Evolutionary conservation across 1,139 yeast genomes (phyloP).

Genomic region (Geotrichum australiense): DNA sequence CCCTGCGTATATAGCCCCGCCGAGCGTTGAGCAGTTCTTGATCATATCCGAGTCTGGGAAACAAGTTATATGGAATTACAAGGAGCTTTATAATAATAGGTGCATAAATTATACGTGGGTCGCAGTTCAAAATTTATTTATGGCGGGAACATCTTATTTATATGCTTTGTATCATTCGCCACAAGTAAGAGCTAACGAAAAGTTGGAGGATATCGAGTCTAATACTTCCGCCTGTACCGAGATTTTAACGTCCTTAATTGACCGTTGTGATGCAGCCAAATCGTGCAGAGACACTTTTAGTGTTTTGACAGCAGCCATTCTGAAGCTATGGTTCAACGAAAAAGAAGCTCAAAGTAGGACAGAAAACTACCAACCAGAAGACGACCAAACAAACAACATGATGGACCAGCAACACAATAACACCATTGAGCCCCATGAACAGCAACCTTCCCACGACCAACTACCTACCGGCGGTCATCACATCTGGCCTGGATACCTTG

Average conservation of each 20-base stretch:
- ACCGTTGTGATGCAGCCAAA: constrained; percentile 71
- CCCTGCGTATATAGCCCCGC: constrained; percentile 51
- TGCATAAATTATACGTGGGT: constrained; percentile 86
- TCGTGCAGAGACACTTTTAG: constrained; percentile 68
- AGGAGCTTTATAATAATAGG: constrained; percentile 47
- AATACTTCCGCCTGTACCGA: constrained; percentile 52
- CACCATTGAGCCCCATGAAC: background rate
- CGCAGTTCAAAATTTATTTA: constrained; percentile 78
- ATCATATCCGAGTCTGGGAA: constrained; percentile 57
- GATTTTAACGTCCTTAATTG: constrained; percentile 55
- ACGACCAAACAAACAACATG: constrained; percentile 2
- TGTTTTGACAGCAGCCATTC: constrained; percentile 62
- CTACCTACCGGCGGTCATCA: background rate
- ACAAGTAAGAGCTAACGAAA: constrained; percentile 43
- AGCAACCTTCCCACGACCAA: constrained; percentile 8
- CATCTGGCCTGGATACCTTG: constrained; percentile 21
- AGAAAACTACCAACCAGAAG: constrained; percentile 8
- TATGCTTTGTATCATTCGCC: constrained; percentile 67
- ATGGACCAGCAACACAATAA: background rate
- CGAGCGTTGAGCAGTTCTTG: constrained; percentile 47
- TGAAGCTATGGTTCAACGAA: constrained; percentile 49
- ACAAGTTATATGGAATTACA: constrained; percentile 58
- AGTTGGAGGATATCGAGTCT: constrained; percentile 47
- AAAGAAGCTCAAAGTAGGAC: no score
- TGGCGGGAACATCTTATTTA: constrained; percentile 81